Percentiles rank a stretch among this genome's conserved stretches.
Conservation (phyloP, 768 basidiomycete genomes). For the Bullera alba region DNA sequence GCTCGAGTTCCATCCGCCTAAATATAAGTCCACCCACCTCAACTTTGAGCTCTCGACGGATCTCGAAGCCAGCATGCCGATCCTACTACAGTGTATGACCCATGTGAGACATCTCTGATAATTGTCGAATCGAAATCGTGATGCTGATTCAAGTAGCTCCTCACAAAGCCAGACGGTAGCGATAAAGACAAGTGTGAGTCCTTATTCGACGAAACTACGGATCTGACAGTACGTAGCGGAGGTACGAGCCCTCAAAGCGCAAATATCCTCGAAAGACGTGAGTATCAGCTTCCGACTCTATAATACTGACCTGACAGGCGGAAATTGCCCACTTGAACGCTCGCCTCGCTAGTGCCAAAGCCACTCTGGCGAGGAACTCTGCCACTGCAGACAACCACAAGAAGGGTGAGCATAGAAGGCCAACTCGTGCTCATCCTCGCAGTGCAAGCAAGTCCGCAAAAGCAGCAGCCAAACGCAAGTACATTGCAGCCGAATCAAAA, state of each 20-base stretch:
- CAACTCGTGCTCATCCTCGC: background rate
- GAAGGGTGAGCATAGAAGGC: conserved; percentile 13
- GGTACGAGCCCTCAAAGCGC: conserved; percentile 11
- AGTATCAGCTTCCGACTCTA: background rate
- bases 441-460: conserved; percentile 12
- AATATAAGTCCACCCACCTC: no score
- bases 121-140: no score
- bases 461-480: conserved; percentile 14
- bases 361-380: conserved; percentile 19
- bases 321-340: background rate
- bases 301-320: background rate
- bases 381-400: conserved; percentile 19
- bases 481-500: conserved; percentile 21
- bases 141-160: no score
- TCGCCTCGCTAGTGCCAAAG: conserved; percentile 10
- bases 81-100: no score
- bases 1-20: no score
- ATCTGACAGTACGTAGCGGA: conserved; percentile 15
- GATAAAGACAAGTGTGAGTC: no score
- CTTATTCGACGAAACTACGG: no score
- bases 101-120: no score
- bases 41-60: no score
- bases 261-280: conserved; percentile 29
- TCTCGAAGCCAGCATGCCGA: no score
- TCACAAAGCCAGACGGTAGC: no score